These are phyloP conservation scores for Hypholoma fasciculare DNA, from an alignment of 768 basidiomycete species.

Conservation along the genomic window DNA sequence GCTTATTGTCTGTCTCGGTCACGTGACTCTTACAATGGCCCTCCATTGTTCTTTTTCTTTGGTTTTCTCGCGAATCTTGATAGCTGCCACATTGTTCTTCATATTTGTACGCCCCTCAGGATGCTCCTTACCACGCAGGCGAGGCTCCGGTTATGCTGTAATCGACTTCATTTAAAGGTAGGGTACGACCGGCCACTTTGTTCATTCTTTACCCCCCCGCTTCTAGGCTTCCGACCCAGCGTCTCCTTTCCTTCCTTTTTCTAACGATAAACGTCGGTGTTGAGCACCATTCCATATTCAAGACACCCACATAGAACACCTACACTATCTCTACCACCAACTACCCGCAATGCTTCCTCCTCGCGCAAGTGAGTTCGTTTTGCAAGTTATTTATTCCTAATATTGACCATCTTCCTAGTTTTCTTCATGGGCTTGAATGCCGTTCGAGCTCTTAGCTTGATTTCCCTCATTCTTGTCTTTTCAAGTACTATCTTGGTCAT, in stretches of 20 bases:
- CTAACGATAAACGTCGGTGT: conserved; percentile 27
- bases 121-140: too few species aligned
- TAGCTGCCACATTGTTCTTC: conserved; percentile 11
- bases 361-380: conserved; percentile 29
- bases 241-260: conserved; percentile 16
- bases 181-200: too few species aligned
- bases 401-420: conserved; percentile 23
- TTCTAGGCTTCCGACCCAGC: conserved; percentile 11
- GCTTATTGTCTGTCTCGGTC: conserved; percentile 22
- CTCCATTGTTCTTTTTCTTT: conserved; percentile 11
- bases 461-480: conserved; percentile 80
- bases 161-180: too few species aligned
- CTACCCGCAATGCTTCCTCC: conserved; percentile 27
- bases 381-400: background rate
- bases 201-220: conserved; percentile 6
- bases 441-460: conserved; percentile 72
- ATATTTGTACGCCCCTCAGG: conserved; percentile 14
- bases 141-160: too few species aligned
- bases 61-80: background rate
- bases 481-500: conserved; percentile 72
- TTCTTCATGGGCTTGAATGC: conserved; percentile 76
- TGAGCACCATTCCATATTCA: conserved; percentile 25
- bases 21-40: conserved; percentile 14
- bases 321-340: conserved; percentile 6
- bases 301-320: conserved; percentile 2